Evolutionary conservation across 2,329 filamentous ascomycete species (phyloP).

Genomic region (Trichoderma semiorbis): DNA sequence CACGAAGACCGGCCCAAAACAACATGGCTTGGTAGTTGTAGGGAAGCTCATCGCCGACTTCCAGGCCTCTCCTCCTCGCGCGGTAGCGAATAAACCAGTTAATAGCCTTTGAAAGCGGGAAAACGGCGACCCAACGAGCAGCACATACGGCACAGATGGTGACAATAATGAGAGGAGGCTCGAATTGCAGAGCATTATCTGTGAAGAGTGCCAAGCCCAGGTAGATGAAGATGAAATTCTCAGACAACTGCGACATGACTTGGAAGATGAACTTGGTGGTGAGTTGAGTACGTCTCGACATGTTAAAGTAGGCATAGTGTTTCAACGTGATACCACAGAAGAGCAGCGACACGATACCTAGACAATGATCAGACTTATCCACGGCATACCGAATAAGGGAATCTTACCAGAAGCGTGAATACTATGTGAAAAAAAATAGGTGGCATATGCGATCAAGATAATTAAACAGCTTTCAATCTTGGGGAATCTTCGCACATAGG

Average conservation of each 20-base stretch:
- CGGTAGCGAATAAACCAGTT: slow-evolving; percentile 92
- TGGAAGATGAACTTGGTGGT: slow-evolving; percentile 98
- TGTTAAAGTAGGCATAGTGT: slow-evolving; percentile 99
- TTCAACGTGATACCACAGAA: slow-evolving; percentile 99
- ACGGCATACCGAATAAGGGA: background rate
- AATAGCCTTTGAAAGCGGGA: slow-evolving; percentile 83
- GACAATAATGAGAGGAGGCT: slow-evolving; percentile 91
- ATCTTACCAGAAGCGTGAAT: slow-evolving; percentile 87
- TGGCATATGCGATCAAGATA: slow-evolving; percentile 90
- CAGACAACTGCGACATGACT: slow-evolving; percentile 87
- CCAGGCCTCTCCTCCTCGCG: slow-evolving; percentile 67
- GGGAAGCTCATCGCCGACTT: slow-evolving; percentile 82
- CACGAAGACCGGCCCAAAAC: slow-evolving; percentile 96
- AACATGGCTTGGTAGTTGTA: slow-evolving; percentile 99
- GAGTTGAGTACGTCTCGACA: slow-evolving; percentile 94
- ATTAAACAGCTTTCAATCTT: slow-evolving; percentile 97
- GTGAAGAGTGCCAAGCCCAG: slow-evolving; percentile 93
- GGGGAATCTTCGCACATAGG: slow-evolving; percentile 83
- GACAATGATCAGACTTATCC: background rate
- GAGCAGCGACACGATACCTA: slow-evolving; percentile 90
- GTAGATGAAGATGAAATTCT: slow-evolving; percentile 99
- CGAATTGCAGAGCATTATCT: slow-evolving; percentile 81
- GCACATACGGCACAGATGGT: slow-evolving; percentile 88
- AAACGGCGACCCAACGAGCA: slow-evolving; percentile 90
- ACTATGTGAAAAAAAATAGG: slow-evolving; percentile 96